Conservation (phyloP, 2,329 filamentous ascomycete species). For the Chaetomium sp. region DNA sequence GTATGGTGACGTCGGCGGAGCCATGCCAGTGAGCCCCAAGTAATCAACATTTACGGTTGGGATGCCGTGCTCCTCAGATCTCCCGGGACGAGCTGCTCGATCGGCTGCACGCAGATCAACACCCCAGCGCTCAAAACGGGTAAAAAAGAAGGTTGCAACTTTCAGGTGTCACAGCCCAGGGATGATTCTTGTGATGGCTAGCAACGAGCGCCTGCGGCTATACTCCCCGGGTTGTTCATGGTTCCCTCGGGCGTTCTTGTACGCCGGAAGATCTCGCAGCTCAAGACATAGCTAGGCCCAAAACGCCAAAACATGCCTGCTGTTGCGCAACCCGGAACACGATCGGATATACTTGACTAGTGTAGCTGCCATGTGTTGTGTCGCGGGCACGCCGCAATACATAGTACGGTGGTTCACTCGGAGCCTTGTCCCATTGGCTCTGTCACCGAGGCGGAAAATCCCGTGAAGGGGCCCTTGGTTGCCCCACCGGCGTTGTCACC, state of each 20-base stretch:
- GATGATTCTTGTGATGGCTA: conserved; percentile 1
- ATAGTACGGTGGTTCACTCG: not conserved
- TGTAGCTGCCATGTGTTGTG: conserved; percentile 6
- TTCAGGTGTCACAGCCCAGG: conserved; percentile 1
- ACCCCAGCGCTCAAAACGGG: not conserved
- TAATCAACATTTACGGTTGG: too few species aligned
- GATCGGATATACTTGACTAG: conserved; percentile 4
- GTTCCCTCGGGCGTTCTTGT: not conserved
- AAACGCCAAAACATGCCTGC: conserved; percentile 13
- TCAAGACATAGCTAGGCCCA: conserved; percentile 12
- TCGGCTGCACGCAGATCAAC: conserved; percentile 13
- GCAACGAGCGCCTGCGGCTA: not conserved
- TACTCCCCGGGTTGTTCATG: conserved; percentile 1
- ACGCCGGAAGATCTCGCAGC: conserved; percentile 14
- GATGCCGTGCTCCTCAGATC: not conserved
- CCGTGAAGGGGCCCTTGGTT: too few species aligned
- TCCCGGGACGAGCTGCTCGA: conserved; percentile 4
- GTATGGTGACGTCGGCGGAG: too few species aligned
- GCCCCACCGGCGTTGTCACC: too few species aligned
- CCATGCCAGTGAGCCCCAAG: too few species aligned
- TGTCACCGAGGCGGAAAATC: too few species aligned
- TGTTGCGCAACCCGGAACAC: conserved; percentile 13
- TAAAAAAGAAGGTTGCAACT: not conserved
- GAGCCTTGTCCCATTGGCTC: too few species aligned
- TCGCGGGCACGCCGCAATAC: not conserved